phyloP scores from a whole-genome alignment of 805 yeast species.

The Debaryomyces prosopidis region DNA sequence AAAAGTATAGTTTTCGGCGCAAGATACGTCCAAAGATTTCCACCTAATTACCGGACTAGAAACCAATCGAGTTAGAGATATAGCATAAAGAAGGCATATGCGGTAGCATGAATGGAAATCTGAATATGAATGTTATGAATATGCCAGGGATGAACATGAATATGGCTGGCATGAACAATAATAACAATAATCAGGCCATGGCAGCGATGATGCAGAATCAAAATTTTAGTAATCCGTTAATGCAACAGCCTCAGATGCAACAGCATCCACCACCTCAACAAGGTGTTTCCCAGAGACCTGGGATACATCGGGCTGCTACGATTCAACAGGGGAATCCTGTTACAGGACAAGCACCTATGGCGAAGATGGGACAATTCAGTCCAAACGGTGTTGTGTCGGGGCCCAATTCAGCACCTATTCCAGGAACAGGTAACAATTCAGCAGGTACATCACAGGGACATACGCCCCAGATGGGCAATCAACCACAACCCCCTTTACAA shows the following conservation, averaged over 20 bases:
- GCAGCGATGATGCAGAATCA: constrained; percentile 11
- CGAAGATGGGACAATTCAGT: constrained; percentile 11
- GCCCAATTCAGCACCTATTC: constrained; percentile 25
- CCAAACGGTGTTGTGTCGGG: constrained; percentile 14
- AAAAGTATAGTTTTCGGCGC: too few species aligned
- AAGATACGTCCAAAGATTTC: too few species aligned
- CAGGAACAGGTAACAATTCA: constrained; percentile 8
- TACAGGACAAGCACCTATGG: constrained; percentile 4
- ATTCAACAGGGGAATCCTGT: constrained; percentile 19
- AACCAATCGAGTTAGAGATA: too few species aligned
- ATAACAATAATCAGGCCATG: constrained; percentile 10
- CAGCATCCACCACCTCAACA: constrained; percentile 10
- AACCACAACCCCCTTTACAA: constrained; percentile 15
- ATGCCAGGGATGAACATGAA: constrained; percentile 9
- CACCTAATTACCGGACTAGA: too few species aligned
- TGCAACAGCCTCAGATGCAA: constrained; percentile 9
- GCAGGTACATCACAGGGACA: constrained; percentile 25
- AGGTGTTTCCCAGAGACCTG: constrained; percentile 17
- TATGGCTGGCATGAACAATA: constrained; percentile 5
- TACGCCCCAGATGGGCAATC: constrained; percentile 31
- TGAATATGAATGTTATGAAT: constrained; percentile 10
- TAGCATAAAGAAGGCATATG: not conserved
- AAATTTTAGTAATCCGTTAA: constrained; percentile 7
- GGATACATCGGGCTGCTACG: constrained; percentile 20
- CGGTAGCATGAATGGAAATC: constrained; percentile 7